Evolutionary conservation across 2,329 filamentous ascomycete genomes (phyloP), one percentile per base, ranked within the genome.

Genomic region (Fusarium sp.): DNA sequence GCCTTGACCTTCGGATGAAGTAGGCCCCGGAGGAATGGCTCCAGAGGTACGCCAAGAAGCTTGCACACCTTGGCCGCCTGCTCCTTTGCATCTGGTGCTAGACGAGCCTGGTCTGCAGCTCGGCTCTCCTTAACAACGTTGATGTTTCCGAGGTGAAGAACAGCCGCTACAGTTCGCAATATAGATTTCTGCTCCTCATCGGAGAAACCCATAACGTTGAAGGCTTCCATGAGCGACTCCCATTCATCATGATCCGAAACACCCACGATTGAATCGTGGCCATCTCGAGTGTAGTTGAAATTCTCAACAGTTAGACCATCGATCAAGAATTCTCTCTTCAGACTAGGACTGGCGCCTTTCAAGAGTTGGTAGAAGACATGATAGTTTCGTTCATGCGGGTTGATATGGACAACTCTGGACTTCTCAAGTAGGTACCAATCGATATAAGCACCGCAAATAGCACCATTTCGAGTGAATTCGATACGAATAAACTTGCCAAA

Each of bases 401-500:
- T 97, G 65, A 97, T 88, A 42, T 91, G 91, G 20, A 99, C 95
- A 9, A 99, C 96, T 73, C 96, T 89, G n/a, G 96, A 99, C 80
- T 99, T 99, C 77, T 99, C 96, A 15, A 99, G 84, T 1, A 99
- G 86, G 80, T 98, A 99, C 96, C 96, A 99, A 78, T 99, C 95
- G 71, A 99, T 98, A 81, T 94, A 98, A 22, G 96, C 96, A 36
- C 97, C 97, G 6, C 92, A 92, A 71, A 99, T 99, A 56, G 96
- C 92, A 28, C 97, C 97, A 36, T 88, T 88, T 24, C 92, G 88
- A 34, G 90, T 94, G 81, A 99, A 98, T 77, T 98, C 94, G 76
- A 99, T 99, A 50, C 97, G 89, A 77, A 99, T 99, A 76, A 99
- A 99, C 79, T 99, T 99, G 77, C 96, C 96, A 76, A 99, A 99